These are phyloP conservation scores for Aureobasidium sp. DNA, from an alignment of 2,329 filamentous ascomycete species.

Conservation along the genomic window DNA sequence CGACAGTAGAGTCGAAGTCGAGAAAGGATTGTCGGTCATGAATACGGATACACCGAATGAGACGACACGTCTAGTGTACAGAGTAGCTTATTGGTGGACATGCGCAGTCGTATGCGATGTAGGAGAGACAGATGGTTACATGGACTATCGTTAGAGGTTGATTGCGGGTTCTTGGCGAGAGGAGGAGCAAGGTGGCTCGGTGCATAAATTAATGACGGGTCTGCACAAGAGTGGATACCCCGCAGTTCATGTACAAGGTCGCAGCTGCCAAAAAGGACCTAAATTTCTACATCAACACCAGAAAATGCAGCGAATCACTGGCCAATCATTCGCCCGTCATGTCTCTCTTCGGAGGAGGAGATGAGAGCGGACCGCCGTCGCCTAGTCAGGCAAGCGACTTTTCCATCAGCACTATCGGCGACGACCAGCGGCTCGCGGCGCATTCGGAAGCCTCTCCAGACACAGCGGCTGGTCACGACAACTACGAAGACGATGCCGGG, in stretches of 20 bases:
- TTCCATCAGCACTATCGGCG: constrained; percentile 11
- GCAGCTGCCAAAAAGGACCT: background rate
- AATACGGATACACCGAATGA: background rate
- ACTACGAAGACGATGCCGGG: background rate
- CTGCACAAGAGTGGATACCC: background rate
- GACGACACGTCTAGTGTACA: background rate
- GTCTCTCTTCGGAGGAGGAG: constrained; percentile 11
- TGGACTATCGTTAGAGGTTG: background rate
- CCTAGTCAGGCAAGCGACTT: constrained; percentile 10
- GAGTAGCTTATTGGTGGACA: background rate
- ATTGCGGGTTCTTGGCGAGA: background rate
- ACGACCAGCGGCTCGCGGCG: background rate
- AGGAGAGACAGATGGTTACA: background rate
- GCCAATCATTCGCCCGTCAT: background rate
- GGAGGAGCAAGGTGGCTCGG: background rate
- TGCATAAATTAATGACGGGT: background rate
- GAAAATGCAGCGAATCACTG: background rate
- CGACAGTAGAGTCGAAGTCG: background rate
- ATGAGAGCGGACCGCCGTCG: background rate
- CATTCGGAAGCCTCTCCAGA: constrained; percentile 1
- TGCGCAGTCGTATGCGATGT: background rate
- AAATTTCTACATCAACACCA: constrained; percentile 8
- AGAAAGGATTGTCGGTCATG: background rate
- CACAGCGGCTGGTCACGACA: background rate
- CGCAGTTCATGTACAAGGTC: background rate